These are phyloP conservation scores for Nakaseomyces uthaithaninus DNA, from an alignment of 1,139 yeast genomes.

Conservation along the genomic window DNA sequence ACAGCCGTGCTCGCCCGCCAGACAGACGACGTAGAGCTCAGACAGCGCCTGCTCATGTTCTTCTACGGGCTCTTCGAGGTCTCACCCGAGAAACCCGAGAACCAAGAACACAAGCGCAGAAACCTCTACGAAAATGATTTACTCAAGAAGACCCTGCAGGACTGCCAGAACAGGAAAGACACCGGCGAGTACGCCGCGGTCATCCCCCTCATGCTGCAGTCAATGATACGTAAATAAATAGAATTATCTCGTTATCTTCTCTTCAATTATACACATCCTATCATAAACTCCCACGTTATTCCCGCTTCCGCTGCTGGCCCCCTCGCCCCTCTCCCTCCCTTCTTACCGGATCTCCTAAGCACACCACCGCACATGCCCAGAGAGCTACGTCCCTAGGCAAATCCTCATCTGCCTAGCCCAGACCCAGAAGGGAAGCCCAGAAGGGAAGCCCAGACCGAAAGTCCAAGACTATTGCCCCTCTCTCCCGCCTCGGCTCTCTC, in stretches of 20 bases:
- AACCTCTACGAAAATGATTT: conserved; percentile 12
- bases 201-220: conserved; percentile 2
- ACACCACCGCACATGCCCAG: too few species aligned
- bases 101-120: conserved; percentile 5
- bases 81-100: conserved; percentile 12
- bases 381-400: too few species aligned
- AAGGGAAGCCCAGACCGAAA: too few species aligned
- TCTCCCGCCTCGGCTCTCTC: too few species aligned
- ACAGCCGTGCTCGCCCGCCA: conserved; percentile 21
- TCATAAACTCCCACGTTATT: too few species aligned
- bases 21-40: conserved; percentile 22
- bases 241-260: not conserved
- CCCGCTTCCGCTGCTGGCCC: too few species aligned
- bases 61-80: conserved; percentile 24
- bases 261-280: too few species aligned
- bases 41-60: conserved; percentile 24
- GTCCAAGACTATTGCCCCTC: too few species aligned
- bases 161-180: conserved; percentile 7
- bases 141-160: conserved; percentile 12
- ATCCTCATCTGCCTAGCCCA: too few species aligned
- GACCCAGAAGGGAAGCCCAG: too few species aligned
- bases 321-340: too few species aligned
- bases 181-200: conserved; percentile 14
- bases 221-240: not conserved
- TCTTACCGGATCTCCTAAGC: too few species aligned